Percentiles rank a stretch among this genome's conserved stretches.
phyloP scores from a whole-genome alignment of 768 basidiomycete species.

The Termitomyces sp. region DNA sequence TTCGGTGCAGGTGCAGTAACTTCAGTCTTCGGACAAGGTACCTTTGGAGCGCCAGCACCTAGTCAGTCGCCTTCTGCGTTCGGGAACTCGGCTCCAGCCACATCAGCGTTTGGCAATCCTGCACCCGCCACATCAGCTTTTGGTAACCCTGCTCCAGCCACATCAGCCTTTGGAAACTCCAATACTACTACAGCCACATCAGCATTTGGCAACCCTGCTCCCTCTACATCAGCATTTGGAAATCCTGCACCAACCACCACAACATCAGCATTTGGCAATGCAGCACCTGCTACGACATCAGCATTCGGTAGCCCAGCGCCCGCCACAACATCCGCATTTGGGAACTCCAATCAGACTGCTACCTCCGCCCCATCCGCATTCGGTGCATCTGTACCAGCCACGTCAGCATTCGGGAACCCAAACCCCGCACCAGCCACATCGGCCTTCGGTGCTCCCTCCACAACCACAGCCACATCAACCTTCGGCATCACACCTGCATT shows the following conservation, averaged over 20 bases:
- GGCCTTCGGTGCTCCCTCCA: slow-evolving; percentile 17
- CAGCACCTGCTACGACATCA: slow-evolving; percentile 8
- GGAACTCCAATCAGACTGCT: not conserved
- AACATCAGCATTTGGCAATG: slow-evolving; percentile 19
- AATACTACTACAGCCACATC: slow-evolving; percentile 9
- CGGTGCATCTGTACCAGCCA: slow-evolving; percentile 11
- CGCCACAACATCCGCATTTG: slow-evolving; percentile 24
- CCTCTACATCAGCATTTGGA: slow-evolving; percentile 7
- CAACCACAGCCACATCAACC: not conserved
- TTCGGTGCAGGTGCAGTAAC: slow-evolving; percentile 32
- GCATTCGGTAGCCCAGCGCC: slow-evolving; percentile 7
- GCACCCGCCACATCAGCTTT: slow-evolving; percentile 6
- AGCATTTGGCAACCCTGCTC: slow-evolving; percentile 17
- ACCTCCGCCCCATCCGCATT: slow-evolving; percentile 17
- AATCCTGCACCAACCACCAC: not conserved
- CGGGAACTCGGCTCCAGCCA: slow-evolving; percentile 15
- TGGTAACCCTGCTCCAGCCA: not conserved
- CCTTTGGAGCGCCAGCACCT: slow-evolving; percentile 21
- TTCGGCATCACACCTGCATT: not conserved
- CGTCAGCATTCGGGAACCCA: slow-evolving; percentile 17
- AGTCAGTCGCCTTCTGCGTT: slow-evolving; percentile 18
- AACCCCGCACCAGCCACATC: slow-evolving; percentile 14
- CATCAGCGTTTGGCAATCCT: slow-evolving; percentile 20
- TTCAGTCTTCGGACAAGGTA: slow-evolving; percentile 28
- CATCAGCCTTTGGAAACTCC: slow-evolving; percentile 1